Conservation (phyloP, 257 asterid genomes). For the Henckelia pumila region DNA sequence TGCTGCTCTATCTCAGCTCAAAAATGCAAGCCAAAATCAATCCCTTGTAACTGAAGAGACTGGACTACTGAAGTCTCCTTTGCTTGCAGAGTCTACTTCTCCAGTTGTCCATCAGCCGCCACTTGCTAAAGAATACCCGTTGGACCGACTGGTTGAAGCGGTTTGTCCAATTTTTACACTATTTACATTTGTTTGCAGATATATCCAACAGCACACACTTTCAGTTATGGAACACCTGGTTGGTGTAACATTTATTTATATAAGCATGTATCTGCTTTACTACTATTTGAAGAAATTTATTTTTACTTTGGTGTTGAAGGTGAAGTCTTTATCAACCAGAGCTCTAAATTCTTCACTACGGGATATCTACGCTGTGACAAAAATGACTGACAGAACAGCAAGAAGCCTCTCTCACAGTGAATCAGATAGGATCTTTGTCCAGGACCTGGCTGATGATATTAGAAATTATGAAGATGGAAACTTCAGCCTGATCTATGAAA, state of each 20-base stretch:
- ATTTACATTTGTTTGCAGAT: neutral
- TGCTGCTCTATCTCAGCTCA: conserved; percentile 19
- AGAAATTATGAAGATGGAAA: conserved; percentile 17
- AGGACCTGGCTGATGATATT: conserved; percentile 41
- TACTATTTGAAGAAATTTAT: neutral
- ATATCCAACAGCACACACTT: conserved; percentile 1
- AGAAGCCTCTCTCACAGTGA: conserved; percentile 17
- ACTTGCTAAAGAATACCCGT: conserved; percentile 20
- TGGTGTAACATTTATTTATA: neutral
- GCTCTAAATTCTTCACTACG: conserved; percentile 30
- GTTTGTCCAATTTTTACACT: conserved; percentile 32
- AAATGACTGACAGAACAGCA: conserved; percentile 31
- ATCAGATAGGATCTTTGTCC: conserved; percentile 19
- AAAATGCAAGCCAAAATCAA: conserved; percentile 15
- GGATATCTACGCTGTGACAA: conserved; percentile 37
- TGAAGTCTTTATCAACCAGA: conserved; percentile 34
- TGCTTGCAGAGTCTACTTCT: conserved; percentile 27
- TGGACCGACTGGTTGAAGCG: conserved; percentile 39
- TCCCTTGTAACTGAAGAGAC: conserved; percentile 20
- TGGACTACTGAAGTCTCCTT: conserved; percentile 26
- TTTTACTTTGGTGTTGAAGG: conserved; percentile 32
- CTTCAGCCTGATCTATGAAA: conserved; percentile 5
- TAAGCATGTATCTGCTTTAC: neutral
- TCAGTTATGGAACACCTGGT: neutral
- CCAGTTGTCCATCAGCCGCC: conserved; percentile 24